A percentile compares a stretch with the other conserved stretches of the same genome.
Conservation (phyloP, 306 rosid species). For the Cucurbita moschata region DNA sequence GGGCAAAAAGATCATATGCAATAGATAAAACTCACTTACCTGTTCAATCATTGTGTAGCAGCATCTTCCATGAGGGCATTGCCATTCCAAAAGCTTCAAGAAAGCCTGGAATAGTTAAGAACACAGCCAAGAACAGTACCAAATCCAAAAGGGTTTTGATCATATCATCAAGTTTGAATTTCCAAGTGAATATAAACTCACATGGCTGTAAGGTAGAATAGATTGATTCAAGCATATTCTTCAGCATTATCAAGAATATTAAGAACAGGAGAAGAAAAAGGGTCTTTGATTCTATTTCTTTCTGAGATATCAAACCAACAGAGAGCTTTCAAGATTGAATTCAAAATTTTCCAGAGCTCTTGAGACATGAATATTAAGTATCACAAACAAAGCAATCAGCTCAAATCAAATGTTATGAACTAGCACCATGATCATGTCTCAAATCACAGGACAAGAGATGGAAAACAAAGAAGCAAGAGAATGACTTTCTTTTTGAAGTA, state of each 20-base stretch:
- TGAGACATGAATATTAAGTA: neutral
- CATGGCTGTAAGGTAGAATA: neutral
- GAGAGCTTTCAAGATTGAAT: neutral
- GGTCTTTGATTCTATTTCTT: neutral
- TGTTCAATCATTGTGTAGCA: neutral
- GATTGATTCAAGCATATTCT: constrained; percentile 3
- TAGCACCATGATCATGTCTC: neutral
- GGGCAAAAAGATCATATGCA: neutral
- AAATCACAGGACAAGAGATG: neutral
- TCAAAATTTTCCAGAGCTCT: neutral
- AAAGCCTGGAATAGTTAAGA: neutral
- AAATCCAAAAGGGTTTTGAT: neutral
- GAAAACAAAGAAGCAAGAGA: neutral
- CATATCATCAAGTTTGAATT: neutral
- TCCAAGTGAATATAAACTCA: neutral
- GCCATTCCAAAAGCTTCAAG: neutral
- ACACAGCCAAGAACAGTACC: neutral
- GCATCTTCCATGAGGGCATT: neutral
- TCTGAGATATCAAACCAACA: neutral
- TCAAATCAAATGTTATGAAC: neutral
- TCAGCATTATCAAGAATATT: neutral
- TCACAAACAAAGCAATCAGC: neutral
- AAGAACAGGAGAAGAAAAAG: neutral
- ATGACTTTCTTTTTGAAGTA: neutral
- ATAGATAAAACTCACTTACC: neutral